Evolutionary conservation across 1,139 yeast genomes (phyloP).

Genomic region (Meyerozyma smithsonii): DNA sequence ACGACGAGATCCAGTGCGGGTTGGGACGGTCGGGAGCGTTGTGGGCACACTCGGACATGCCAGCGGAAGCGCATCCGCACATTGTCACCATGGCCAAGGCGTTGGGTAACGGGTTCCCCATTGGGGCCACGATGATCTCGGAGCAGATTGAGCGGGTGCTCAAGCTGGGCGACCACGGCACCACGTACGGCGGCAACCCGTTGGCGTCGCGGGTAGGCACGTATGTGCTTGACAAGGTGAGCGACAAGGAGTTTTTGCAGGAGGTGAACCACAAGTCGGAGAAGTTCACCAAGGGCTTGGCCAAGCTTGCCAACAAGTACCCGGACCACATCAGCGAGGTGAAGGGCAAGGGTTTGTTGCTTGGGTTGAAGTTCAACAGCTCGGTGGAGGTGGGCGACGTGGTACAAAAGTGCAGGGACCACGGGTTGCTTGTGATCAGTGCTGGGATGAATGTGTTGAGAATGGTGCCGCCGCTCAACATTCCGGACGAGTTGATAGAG

Average conservation of each 20-base stretch:
- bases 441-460: constrained; percentile 91
- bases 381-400: constrained; percentile 60
- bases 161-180: constrained; percentile 93
- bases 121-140: constrained; percentile 87
- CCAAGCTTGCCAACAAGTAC: constrained; percentile 46
- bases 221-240: constrained; percentile 65
- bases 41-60: constrained; percentile 85
- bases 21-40: constrained; percentile 86
- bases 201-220: constrained; percentile 79
- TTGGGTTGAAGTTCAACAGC: constrained; percentile 70
- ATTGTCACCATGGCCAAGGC: constrained; percentile 94
- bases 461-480: constrained; percentile 88
- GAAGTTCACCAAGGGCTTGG: constrained; percentile 47
- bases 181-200: constrained; percentile 97
- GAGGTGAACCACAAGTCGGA: constrained; percentile 58
- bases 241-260: constrained; percentile 54
- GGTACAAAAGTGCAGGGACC: constrained; percentile 64
- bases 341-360: constrained; percentile 83
- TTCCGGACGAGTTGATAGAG: constrained; percentile 60
- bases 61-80: constrained; percentile 85
- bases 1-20: constrained; percentile 97
- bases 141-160: constrained; percentile 70
- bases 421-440: constrained; percentile 78
- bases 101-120: constrained; percentile 95
- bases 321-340: constrained; percentile 60